These are phyloP conservation scores for Cymodocea nodosa DNA, from an alignment of 116 monocot species.

Conservation along the genomic window DNA sequence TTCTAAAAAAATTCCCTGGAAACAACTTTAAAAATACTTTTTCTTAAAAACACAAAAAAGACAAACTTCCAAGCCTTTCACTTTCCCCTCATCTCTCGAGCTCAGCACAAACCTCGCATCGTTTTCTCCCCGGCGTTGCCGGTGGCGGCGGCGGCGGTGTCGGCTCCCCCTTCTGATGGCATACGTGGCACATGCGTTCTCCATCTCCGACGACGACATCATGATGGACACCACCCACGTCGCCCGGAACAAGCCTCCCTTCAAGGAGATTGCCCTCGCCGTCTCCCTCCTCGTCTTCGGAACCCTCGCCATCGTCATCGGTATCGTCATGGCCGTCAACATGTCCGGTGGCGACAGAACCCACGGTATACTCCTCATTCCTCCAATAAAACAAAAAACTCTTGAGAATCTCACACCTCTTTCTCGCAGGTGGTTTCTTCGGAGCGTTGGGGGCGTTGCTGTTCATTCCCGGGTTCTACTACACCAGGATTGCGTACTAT, in stretches of 20 bases:
- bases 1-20: no score
- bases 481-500: conserved; percentile 55
- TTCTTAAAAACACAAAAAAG: no score
- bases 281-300: conserved; percentile 43
- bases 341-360: conserved; percentile 36
- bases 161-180: conserved; percentile 19
- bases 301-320: conserved; percentile 29
- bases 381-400: not conserved
- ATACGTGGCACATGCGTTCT: conserved; percentile 57
- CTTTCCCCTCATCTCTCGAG: no score
- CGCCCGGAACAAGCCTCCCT: conserved; percentile 21
- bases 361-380: conserved; percentile 25
- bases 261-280: conserved; percentile 52
- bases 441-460: conserved; percentile 38
- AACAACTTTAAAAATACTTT: no score
- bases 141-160: no score
- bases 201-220: conserved; percentile 51
- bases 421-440: conserved; percentile 37
- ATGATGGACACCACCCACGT: conserved; percentile 35
- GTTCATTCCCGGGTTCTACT: conserved; percentile 59
- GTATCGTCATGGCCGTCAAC: conserved; percentile 38
- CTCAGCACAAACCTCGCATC: no score
- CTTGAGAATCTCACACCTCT: not conserved
- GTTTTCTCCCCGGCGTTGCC: no score
- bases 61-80: no score